Percentiles rank a stretch among this genome's conserved stretches.
These are phyloP conservation scores for Aspergillus vadensis DNA, from an alignment of 2,329 filamentous ascomycete genomes.

Conservation along the genomic window DNA sequence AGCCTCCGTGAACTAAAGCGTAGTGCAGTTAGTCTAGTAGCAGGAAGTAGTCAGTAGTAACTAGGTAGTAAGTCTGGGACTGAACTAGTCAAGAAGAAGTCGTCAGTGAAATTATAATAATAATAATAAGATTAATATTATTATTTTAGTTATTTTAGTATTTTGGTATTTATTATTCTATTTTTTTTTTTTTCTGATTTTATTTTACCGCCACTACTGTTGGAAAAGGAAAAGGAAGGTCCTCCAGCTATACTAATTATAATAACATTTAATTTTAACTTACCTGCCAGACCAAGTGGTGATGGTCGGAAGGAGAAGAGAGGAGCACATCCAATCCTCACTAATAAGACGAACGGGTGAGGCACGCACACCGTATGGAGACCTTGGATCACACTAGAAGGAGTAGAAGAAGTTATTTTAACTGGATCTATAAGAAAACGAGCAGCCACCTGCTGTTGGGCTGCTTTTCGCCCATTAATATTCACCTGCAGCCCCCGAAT, in stretches of 20 bases:
- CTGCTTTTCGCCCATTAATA: too few species aligned
- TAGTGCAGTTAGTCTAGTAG: neutral
- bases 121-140: neutral
- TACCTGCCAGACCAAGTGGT: neutral
- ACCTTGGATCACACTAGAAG: too few species aligned
- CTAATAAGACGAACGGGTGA: too few species aligned
- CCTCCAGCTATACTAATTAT: slow-evolving; percentile 6
- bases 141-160: neutral
- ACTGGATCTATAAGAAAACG: too few species aligned
- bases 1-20: neutral
- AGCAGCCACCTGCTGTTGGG: too few species aligned
- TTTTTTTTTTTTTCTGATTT: neutral
- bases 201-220: neutral
- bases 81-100: slow-evolving; percentile 7
- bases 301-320: neutral
- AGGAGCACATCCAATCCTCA: neutral
- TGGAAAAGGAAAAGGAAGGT: neutral
- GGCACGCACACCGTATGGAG: too few species aligned
- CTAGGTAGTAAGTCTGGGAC: neutral
- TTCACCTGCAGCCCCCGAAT: too few species aligned
- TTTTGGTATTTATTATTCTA: neutral
- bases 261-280: slow-evolving; percentile 13
- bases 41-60: neutral
- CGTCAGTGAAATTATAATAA: slow-evolving; percentile 1
- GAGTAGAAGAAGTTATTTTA: too few species aligned